Evolutionary conservation across 2,329 filamentous ascomycete species (phyloP).

Genomic region (Chaetomiaceae sp.): DNA sequence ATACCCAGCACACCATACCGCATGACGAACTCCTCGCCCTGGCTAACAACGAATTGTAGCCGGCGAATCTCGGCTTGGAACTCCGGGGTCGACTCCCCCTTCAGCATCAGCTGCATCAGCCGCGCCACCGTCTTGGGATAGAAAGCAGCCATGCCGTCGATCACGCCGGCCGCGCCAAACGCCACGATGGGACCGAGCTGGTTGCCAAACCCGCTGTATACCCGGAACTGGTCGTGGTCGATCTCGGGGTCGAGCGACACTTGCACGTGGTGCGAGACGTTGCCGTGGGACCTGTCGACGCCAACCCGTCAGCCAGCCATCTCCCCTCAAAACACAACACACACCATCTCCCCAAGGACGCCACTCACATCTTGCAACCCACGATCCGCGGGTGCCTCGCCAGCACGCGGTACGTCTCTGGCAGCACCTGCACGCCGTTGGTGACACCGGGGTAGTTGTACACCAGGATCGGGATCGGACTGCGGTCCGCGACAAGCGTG

Average conservation of each 20-base stretch:
- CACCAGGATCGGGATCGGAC: constrained; percentile 57
- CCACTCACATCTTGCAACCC: constrained; percentile 55
- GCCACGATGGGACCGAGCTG: constrained; percentile 61
- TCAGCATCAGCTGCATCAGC: constrained; percentile 47
- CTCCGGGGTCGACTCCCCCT: constrained; percentile 20
- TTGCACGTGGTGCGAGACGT: constrained; percentile 60
- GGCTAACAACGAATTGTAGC: constrained; percentile 58
- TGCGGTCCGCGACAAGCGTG: constrained; percentile 55
- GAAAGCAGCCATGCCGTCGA: constrained; percentile 62
- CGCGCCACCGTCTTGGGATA: constrained; percentile 59
- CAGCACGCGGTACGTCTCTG: constrained; percentile 54
- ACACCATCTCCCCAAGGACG: not conserved
- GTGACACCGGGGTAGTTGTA: constrained; percentile 61
- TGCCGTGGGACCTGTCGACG: constrained; percentile 50
- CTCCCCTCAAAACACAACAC: not conserved
- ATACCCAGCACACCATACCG: constrained; percentile 59
- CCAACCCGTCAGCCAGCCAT: not conserved
- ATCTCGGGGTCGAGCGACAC: constrained; percentile 58
- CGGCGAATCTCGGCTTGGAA: constrained; percentile 49
- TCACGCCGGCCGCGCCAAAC: constrained; percentile 60
- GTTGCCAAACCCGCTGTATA: constrained; percentile 63
- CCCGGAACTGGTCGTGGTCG: constrained; percentile 56
- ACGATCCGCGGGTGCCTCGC: constrained; percentile 62
- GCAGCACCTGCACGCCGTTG: constrained; percentile 56
- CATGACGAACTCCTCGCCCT: constrained; percentile 59